Percentiles rank a stretch among this genome's conserved stretches.
Evolutionary conservation across 768 basidiomycete species (phyloP).

Genomic region (Leccinellum luteum): DNA sequence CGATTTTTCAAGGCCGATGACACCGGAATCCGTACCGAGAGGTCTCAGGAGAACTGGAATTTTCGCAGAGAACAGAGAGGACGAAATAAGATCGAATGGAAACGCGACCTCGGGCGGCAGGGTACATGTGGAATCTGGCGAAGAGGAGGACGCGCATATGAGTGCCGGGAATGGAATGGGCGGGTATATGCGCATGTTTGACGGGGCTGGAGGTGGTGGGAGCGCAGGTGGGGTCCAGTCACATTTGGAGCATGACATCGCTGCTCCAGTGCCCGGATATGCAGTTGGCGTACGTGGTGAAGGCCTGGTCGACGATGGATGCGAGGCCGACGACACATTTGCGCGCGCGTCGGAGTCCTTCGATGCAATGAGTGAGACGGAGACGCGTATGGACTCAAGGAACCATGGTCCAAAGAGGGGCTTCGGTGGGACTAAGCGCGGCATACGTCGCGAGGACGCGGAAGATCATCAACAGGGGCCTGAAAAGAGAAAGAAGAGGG

Average conservation of each 20-base stretch:
- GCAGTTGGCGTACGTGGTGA: constrained; percentile 1
- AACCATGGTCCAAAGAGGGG: not conserved
- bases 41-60: constrained; percentile 3
- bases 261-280: constrained; percentile 20
- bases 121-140: constrained; percentile 5
- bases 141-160: not conserved
- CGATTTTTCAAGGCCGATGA: constrained; percentile 19
- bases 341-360: constrained; percentile 6
- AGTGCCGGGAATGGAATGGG: constrained; percentile 2
- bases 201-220: constrained; percentile 1
- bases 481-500: constrained; percentile 17
- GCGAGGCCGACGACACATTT: constrained; percentile 6
- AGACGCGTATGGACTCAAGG: constrained; percentile 7
- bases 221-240: not conserved
- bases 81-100: not conserved
- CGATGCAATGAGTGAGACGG: constrained; percentile 8
- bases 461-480: constrained; percentile 8
- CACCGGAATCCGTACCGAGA: constrained; percentile 18
- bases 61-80: constrained; percentile 4
- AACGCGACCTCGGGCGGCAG: not conserved
- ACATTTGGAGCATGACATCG: constrained; percentile 10
- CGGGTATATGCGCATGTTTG: constrained; percentile 27
- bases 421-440: constrained; percentile 14
- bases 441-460: constrained; percentile 11
- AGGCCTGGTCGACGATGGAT: not conserved